Conservation (phyloP, 305 asterid genomes). For the Withania somnifera region DNA sequence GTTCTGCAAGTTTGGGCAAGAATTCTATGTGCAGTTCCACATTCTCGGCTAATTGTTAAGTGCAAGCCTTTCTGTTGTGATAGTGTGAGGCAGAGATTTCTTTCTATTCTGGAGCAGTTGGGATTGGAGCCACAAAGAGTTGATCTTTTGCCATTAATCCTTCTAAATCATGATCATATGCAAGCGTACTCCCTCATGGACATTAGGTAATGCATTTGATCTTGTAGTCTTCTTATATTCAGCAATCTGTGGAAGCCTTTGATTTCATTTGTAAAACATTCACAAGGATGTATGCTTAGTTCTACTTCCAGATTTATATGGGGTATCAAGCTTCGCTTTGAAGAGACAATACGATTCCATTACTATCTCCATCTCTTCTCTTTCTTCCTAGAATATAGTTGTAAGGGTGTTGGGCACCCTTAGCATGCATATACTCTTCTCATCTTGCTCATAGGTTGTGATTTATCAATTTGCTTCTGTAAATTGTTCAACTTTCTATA, state of each 20-base stretch:
- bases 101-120: slow-evolving; percentile 68
- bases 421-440: not conserved
- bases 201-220: slow-evolving; percentile 50
- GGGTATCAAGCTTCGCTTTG: not conserved
- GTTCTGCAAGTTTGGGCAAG: slow-evolving; percentile 97
- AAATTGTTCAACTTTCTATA: not conserved
- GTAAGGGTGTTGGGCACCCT: not conserved
- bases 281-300: not conserved
- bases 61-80: slow-evolving; percentile 96
- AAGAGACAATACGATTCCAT: not conserved
- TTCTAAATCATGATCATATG: slow-evolving; percentile 99
- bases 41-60: slow-evolving; percentile 89
- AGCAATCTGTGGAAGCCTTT: not conserved
- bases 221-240: not conserved
- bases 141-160: slow-evolving; percentile 93
- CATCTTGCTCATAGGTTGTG: not conserved
- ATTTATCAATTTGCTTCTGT: not conserved
- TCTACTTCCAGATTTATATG: not conserved
- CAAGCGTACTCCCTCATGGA: slow-evolving; percentile 99
- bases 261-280: not conserved
- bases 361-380: not conserved
- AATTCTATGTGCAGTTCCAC: slow-evolving; percentile 88
- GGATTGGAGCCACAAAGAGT: slow-evolving; percentile 93
- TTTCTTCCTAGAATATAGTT: not conserved
- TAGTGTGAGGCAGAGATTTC: slow-evolving; percentile 80